Conservation (phyloP, 768 basidiomycete species). For the Scleroderma bovista region DNA sequence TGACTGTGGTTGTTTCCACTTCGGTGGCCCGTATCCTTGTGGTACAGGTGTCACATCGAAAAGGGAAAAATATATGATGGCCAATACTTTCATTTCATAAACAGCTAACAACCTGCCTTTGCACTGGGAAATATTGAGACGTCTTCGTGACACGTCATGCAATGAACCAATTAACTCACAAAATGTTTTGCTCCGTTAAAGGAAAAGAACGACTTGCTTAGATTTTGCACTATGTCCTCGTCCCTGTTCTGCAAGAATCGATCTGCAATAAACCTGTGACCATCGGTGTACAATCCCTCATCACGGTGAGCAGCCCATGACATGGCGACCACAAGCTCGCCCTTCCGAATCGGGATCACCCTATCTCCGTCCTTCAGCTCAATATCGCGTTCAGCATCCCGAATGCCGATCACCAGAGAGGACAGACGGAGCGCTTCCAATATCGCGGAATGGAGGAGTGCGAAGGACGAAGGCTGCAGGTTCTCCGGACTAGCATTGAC, state of each 20-base stretch:
- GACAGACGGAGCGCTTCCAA: conserved; percentile 24
- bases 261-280: conserved; percentile 12
- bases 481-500: conserved; percentile 4
- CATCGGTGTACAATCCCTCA: conserved; percentile 5
- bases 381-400: conserved; percentile 14
- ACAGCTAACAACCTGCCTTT: background rate
- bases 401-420: conserved; percentile 11
- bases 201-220: conserved; percentile 7
- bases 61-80: background rate
- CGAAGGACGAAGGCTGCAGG: conserved; percentile 15
- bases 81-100: background rate
- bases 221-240: conserved; percentile 11
- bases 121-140: background rate
- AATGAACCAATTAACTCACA: conserved; percentile 3
- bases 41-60: background rate
- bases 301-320: conserved; percentile 16
- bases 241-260: conserved; percentile 16
- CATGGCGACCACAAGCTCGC: conserved; percentile 16
- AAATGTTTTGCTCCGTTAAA: conserved; percentile 15
- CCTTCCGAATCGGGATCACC: conserved; percentile 13
- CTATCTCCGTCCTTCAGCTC: conserved; percentile 7
- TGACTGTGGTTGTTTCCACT: background rate
- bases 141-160: background rate
- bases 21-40: background rate
- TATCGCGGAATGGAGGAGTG: conserved; percentile 19